Evolutionary conservation across 805 yeast species (phyloP).

Genomic region (Maudiozyma barnettii): DNA sequence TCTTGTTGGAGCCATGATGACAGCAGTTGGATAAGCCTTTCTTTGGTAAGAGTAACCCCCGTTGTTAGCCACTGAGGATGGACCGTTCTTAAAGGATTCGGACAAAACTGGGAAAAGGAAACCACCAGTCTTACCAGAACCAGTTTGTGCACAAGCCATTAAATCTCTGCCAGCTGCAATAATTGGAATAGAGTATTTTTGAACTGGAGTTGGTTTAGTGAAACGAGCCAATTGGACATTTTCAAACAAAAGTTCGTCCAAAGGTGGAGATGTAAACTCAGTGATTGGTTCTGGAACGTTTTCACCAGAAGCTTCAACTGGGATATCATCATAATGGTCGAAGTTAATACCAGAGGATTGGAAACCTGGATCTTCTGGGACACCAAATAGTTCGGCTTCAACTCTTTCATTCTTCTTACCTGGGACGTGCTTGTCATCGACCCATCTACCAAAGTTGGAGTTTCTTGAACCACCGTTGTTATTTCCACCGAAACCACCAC

Average conservation of each 20-base stretch:
- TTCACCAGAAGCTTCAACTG: conserved; percentile 95
- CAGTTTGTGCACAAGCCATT: conserved; percentile 97
- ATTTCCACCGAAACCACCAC: conserved; percentile 32
- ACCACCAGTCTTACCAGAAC: conserved; percentile 99
- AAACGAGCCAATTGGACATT: conserved; percentile 85
- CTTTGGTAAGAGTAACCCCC: conserved; percentile 39
- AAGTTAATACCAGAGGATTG: conserved; percentile 97
- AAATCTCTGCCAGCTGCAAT: conserved; percentile 83
- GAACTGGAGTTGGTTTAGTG: conserved; percentile 93
- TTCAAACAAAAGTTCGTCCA: conserved; percentile 75
- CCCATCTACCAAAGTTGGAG: conserved; percentile 56
- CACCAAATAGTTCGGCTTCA: conserved; percentile 84
- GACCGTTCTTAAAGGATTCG: conserved; percentile 83
- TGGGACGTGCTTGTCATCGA: conserved; percentile 80
- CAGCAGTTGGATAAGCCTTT: conserved; percentile 89
- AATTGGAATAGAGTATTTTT: conserved; percentile 87
- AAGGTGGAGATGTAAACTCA: conserved; percentile 83
- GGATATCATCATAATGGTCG: conserved; percentile 97
- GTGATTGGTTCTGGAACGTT: conserved; percentile 90
- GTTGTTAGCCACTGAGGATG: conserved; percentile 46
- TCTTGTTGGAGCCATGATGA: conserved; percentile 97
- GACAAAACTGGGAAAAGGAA: conserved; percentile 95
- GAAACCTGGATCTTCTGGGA: conserved; percentile 47
- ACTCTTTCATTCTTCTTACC: conserved; percentile 58
- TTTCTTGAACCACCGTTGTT: conserved; percentile 20